Percentiles rank a stretch among this genome's conserved stretches.
Evolutionary conservation across 345 rosid genomes (phyloP).

Genomic region (Raphanus raphanistrum): DNA sequence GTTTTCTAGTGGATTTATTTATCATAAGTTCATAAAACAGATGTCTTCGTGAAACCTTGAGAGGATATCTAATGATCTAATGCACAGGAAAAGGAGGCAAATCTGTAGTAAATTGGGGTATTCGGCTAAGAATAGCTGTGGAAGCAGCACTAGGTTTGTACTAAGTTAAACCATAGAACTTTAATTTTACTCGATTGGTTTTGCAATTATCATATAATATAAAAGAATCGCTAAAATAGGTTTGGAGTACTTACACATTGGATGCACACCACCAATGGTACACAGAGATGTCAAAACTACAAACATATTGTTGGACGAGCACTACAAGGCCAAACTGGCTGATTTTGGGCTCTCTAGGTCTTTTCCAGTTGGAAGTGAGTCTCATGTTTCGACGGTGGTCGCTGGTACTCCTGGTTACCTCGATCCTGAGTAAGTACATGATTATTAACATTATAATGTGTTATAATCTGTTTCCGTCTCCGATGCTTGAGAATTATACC

Average conservation of each 20-base stretch:
- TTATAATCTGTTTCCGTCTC: background rate
- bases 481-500: background rate
- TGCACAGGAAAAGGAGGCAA: background rate
- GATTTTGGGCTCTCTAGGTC: slow-evolving; percentile 50
- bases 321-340: slow-evolving; percentile 41
- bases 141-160: background rate
- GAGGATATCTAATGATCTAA: background rate
- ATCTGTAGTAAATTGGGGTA: background rate
- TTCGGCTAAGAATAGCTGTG: background rate
- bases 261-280: background rate
- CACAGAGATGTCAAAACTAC: slow-evolving; percentile 2
- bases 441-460: background rate
- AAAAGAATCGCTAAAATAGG: background rate
- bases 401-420: slow-evolving; percentile 43
- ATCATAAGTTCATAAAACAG: background rate
- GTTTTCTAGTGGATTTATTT: background rate
- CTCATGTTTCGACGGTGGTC: slow-evolving; percentile 9
- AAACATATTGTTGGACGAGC: slow-evolving; percentile 27
- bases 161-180: background rate
- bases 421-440: slow-evolving; percentile 46
- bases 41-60: background rate
- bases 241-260: background rate
- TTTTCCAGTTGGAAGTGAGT: slow-evolving; percentile 26
- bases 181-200: background rate
- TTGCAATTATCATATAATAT: background rate